Percentiles rank a stretch among this genome's conserved stretches.
These are phyloP conservation scores for Phytopythium litorale DNA, from an alignment of 352 stramenopile species.

Conservation along the genomic window DNA sequence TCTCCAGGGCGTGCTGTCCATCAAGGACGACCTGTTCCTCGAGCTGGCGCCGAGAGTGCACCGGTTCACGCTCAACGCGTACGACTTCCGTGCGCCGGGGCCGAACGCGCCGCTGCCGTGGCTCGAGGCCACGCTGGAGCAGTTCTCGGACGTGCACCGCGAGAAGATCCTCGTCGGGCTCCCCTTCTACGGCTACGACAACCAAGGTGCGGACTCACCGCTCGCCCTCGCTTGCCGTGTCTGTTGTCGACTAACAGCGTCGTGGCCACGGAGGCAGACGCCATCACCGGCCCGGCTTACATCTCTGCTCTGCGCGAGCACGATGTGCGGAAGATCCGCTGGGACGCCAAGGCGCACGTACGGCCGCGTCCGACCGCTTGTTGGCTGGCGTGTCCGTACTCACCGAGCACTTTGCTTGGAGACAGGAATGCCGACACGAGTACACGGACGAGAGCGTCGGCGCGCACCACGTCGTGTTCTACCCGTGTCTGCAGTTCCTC, in stretches of 20 bases:
- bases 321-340: constrained; percentile 40
- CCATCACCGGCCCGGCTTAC: constrained; percentile 38
- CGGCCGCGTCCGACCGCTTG: neutral
- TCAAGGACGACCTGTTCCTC: constrained; percentile 54
- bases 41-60: constrained; percentile 61
- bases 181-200: constrained; percentile 82
- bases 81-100: constrained; percentile 58
- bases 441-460: constrained; percentile 30
- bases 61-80: constrained; percentile 82
- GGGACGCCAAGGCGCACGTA: constrained; percentile 46
- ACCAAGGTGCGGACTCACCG: constrained; percentile 26
- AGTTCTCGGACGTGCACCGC: constrained; percentile 37
- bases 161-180: constrained; percentile 67
- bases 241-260: neutral
- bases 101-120: constrained; percentile 68
- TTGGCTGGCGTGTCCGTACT: neutral
- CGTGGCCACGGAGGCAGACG: constrained; percentile 18
- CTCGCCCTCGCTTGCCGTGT: neutral
- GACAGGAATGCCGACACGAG: constrained; percentile 62
- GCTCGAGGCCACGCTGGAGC: constrained; percentile 55
- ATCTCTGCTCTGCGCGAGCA: constrained; percentile 34
- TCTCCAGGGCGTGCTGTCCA: constrained; percentile 36
- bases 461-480: constrained; percentile 55
- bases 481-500: constrained; percentile 80
- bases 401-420: neutral